Evolutionary conservation across 768 basidiomycete genomes (phyloP).

Genomic region (Boletus rufocinnamomeus): DNA sequence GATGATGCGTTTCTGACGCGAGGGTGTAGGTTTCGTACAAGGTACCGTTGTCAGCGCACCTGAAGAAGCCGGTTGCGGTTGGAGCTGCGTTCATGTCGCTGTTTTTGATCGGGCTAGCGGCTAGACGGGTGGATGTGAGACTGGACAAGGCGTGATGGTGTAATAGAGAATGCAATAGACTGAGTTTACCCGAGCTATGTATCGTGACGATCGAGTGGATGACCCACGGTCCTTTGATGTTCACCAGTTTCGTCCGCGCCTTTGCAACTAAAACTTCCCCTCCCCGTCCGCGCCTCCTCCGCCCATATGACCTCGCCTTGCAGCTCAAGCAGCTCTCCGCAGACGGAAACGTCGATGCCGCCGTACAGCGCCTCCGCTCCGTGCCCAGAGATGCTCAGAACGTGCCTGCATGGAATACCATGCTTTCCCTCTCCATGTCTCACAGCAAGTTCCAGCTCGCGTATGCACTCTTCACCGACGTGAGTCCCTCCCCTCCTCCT

Average conservation of each 20-base stretch:
- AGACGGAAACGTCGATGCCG: conserved; percentile 57
- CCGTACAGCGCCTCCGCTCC: conserved; percentile 65
- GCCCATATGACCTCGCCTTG: conserved; percentile 61
- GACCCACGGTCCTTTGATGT: conserved; percentile 20
- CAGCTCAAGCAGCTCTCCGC: conserved; percentile 61
- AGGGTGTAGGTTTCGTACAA: conserved; percentile 79
- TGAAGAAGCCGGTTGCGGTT: conserved; percentile 85
- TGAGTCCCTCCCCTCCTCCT: conserved; percentile 37
- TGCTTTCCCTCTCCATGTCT: conserved; percentile 67
- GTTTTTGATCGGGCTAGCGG: conserved; percentile 52
- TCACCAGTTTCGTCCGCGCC: conserved; percentile 11
- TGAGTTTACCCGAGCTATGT: not conserved
- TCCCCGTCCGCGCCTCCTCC: conserved; percentile 42
- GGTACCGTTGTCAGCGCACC: conserved; percentile 74
- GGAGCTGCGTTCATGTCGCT: conserved; percentile 66
- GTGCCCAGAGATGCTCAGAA: conserved; percentile 76
- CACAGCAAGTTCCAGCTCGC: conserved; percentile 57
- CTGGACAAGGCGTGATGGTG: conserved; percentile 42
- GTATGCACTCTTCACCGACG: conserved; percentile 70
- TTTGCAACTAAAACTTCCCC: conserved; percentile 2
- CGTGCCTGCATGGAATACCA: conserved; percentile 73
- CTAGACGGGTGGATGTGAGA: conserved; percentile 54
- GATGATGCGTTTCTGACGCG: conserved; percentile 9
- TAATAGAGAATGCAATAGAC: conserved; percentile 1
- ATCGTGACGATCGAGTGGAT: not conserved